Evolutionary conservation across 169 alveolate genomes (phyloP).

Genomic region (Eimeria praecox): DNA sequence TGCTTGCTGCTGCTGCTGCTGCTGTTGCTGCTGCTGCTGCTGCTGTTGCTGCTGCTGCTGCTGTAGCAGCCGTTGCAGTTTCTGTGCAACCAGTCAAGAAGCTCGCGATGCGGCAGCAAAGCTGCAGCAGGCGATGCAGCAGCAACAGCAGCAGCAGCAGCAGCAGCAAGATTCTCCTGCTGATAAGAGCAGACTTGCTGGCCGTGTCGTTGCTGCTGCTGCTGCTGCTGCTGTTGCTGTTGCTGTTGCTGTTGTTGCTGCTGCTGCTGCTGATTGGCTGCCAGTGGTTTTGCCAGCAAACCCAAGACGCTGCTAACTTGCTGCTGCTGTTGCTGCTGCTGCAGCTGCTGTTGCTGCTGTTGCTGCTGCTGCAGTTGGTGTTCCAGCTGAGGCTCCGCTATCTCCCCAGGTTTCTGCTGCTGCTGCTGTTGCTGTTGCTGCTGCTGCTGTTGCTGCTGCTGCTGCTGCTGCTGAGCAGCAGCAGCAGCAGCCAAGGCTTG

Average conservation of each 20-base stretch:
- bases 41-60: constrained; percentile 32
- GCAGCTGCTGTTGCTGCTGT: constrained; percentile 4
- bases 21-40: background rate
- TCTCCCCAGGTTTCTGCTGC: background rate
- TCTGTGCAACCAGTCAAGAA: constrained; percentile 17
- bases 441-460: constrained; percentile 10
- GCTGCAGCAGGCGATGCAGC: background rate
- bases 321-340: constrained; percentile 7
- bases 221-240: constrained; percentile 39
- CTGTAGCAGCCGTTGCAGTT: background rate
- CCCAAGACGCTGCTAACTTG: too few species aligned
- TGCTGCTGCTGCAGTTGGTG: constrained; percentile 1
- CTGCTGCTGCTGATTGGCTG: constrained; percentile 25
- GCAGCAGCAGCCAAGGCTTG: background rate
- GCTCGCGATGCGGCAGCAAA: constrained; percentile 51
- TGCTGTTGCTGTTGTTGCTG: constrained; percentile 3
- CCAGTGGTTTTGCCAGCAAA: background rate
- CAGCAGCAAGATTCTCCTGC: constrained; percentile 2
- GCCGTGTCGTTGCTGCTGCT: constrained; percentile 25
- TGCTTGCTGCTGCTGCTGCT: constrained; percentile 46
- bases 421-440: constrained; percentile 17
- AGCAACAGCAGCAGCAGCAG: constrained; percentile 24
- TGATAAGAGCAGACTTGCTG: background rate
- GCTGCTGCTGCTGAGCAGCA: background rate
- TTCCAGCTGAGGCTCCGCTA: background rate